Base-by-base conservation (phyloP, 345 rosid genomes). In the Laguncularia racemosa region DNA sequence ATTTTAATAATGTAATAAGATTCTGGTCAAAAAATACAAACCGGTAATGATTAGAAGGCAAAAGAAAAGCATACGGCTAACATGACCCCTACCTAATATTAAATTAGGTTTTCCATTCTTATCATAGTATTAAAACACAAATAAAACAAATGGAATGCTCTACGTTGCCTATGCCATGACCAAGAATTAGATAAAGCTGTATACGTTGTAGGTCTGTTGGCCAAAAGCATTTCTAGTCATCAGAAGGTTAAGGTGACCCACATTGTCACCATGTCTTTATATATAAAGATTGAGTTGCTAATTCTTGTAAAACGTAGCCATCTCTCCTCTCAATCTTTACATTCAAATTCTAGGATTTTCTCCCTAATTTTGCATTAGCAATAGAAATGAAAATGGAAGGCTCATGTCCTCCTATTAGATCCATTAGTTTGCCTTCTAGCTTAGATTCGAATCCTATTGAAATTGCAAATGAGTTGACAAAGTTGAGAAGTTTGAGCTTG, bases 361-460 rank as follows among this genome's bases (percentile, higher is more conserved):
- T 8, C 19, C 20, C 52, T 15, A 3, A 23, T 23, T 23, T 23
- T 23, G 28, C 28, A 23, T 33, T 17, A 14, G 4, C 14, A 16
- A 57, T 11, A 28, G 14, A 48, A 16, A 16, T 28, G 1, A 47
- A 2, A 21, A 28, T 65, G 48, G 61, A 64, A 59, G 56, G 21
- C 15, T 26, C 44, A 44, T 80, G 77, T 20, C 55, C 58, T 53
- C 81, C 75, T 20, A 55, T 52, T 33, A 66, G 86, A 52, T 81
- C 86, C 19, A 59, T 66, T 50, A 81, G 86, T 67, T 64, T 81
- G 78, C 86, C 83, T 8, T 61, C 79, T 1, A 73, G 77, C 15
- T 44, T 66, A 18, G 70, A 62, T 20, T 72, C 74, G 5, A 60
- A 21, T 56, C 53, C 65, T 38, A 44, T 75, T 48, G 66, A 56